These are phyloP conservation scores for Erodium maritimum DNA, from an alignment of 345 rosid species.

Conservation along the genomic window DNA sequence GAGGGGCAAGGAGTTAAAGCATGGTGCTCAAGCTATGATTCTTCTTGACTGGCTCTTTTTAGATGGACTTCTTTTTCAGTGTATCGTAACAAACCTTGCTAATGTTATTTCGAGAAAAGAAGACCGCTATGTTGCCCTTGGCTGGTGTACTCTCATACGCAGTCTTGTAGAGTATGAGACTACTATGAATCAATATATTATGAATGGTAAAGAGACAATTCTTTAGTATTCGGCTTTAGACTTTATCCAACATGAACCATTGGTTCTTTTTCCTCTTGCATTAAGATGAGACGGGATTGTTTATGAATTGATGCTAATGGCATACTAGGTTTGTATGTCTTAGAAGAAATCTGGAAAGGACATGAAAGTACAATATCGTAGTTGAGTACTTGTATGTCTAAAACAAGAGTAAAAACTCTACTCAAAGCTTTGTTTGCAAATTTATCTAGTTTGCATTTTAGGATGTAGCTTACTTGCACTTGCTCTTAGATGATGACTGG, in stretches of 20 bases:
- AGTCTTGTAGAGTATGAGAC: conserved; percentile 43
- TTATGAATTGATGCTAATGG: too few relatives aligned
- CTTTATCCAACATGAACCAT: background rate
- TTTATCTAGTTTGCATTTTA: background rate
- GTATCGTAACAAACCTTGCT: conserved; percentile 31
- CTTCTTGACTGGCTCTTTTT: conserved; percentile 61
- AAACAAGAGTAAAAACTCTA: background rate
- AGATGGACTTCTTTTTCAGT: conserved; percentile 51
- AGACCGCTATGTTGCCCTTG: conserved; percentile 57
- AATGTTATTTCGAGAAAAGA: conserved; percentile 40
- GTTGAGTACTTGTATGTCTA: background rate
- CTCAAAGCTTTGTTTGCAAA: background rate
- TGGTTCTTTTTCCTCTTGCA: background rate
- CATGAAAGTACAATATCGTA: background rate
- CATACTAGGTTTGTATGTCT: background rate
- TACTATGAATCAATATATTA: conserved; percentile 23
- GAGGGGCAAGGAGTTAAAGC: conserved; percentile 42
- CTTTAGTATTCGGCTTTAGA: background rate
- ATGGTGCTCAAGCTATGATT: conserved; percentile 36
- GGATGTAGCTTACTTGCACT: background rate
- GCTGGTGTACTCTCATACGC: conserved; percentile 77
- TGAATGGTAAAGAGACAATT: conserved; percentile 37
- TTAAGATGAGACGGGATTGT: background rate
- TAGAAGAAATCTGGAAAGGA: background rate
- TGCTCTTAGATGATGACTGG: background rate